phyloP scores from a whole-genome alignment of 345 rosid species.

The Eucalyptus marginata region DNA sequence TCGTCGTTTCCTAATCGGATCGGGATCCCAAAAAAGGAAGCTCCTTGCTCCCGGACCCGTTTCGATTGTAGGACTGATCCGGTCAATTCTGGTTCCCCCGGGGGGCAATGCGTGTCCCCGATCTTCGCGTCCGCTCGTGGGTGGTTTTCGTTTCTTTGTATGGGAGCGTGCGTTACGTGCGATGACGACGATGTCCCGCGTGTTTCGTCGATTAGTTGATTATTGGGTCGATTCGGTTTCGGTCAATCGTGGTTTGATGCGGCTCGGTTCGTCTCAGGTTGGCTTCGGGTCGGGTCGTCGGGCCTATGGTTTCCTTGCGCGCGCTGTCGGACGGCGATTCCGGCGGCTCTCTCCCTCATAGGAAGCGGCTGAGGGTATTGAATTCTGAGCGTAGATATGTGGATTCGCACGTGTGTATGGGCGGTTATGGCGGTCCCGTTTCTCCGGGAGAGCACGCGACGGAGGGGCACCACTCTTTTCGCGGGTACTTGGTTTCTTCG shows the following conservation, averaged over 20 bases:
- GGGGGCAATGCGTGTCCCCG: not conserved
- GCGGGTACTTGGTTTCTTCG: constrained; percentile 11
- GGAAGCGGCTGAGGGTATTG: not conserved
- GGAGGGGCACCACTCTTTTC: constrained; percentile 10
- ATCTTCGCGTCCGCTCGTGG: not conserved
- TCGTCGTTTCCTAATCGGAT: not conserved
- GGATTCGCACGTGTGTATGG: constrained; percentile 8
- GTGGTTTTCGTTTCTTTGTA: not conserved
- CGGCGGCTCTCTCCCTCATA: not conserved
- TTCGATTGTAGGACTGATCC: not conserved
- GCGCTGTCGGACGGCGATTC: not conserved
- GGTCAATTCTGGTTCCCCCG: not conserved
- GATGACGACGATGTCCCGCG: not conserved
- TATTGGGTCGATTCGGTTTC: not conserved
- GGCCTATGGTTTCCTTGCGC: not conserved
- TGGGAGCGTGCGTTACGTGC: not conserved
- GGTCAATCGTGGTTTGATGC: not conserved
- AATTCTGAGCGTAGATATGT: not conserved
- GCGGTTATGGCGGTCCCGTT: constrained; percentile 7
- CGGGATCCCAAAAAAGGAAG: not conserved
- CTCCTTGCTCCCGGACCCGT: not conserved
- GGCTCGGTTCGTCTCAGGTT: not conserved
- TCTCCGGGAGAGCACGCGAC: constrained; percentile 2
- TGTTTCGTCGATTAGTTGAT: not conserved
- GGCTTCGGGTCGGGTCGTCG: not conserved